Percentiles rank a stretch among this genome's conserved stretches.
These are phyloP conservation scores for Annulohypoxylon stygium DNA, from an alignment of 495 filamentous ascomycete genomes.

Conservation along the genomic window DNA sequence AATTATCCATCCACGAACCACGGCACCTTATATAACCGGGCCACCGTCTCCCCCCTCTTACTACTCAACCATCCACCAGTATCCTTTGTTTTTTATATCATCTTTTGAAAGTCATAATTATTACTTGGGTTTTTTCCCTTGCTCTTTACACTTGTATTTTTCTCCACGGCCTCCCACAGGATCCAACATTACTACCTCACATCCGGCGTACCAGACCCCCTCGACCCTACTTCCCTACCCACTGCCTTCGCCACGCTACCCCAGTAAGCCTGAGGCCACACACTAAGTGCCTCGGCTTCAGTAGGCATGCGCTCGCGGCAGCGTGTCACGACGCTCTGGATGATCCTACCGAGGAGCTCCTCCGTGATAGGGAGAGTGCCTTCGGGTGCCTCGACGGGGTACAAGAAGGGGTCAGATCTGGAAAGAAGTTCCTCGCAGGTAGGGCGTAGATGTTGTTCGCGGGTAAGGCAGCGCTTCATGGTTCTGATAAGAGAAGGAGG, in stretches of 20 bases:
- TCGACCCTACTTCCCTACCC: slow-evolving; percentile 31
- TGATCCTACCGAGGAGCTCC: slow-evolving; percentile 80
- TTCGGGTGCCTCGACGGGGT: slow-evolving; percentile 74
- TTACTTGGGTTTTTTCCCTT: neutral
- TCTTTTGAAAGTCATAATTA: slow-evolving; percentile 16
- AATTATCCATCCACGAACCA: slow-evolving; percentile 4
- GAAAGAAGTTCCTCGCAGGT: slow-evolving; percentile 81
- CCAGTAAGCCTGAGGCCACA: slow-evolving; percentile 74
- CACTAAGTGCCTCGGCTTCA: slow-evolving; percentile 73
- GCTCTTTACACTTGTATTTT: neutral
- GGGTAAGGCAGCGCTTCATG: slow-evolving; percentile 81
- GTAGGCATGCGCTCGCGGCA: slow-evolving; percentile 76
- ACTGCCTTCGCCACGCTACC: slow-evolving; percentile 65
- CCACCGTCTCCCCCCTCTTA: slow-evolving; percentile 3
- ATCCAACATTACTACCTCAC: slow-evolving; percentile 26
- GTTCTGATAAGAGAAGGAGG: slow-evolving; percentile 78
- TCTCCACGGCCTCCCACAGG: neutral
- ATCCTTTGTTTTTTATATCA: neutral
- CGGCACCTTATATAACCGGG: neutral
- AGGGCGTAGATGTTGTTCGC: slow-evolving; percentile 81
- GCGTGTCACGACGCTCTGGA: slow-evolving; percentile 81
- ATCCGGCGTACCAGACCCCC: neutral
- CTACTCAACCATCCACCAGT: neutral
- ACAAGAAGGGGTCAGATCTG: slow-evolving; percentile 80
- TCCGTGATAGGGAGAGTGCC: slow-evolving; percentile 78